These are phyloP conservation scores for Mortierella claussenii DNA, from an alignment of 192 early-diverging fungal species.

Conservation along the genomic window DNA sequence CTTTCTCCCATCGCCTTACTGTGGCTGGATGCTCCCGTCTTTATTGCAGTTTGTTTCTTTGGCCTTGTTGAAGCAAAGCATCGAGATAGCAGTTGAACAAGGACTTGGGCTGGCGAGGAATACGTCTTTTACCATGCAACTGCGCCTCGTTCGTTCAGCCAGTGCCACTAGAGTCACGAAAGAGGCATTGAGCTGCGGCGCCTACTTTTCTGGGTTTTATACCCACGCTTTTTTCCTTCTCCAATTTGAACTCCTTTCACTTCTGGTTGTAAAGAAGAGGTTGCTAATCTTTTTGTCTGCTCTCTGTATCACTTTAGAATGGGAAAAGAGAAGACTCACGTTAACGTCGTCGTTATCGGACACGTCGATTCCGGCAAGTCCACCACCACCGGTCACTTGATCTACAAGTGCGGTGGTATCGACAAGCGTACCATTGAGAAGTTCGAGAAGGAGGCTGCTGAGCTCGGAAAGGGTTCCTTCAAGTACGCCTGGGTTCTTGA, in stretches of 20 bases:
- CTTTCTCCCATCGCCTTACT: too few relatives aligned
- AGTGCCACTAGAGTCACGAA: neutral
- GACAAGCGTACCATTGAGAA: conserved; percentile 99
- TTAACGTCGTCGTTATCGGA: conserved; percentile 96
- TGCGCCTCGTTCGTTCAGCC: too few relatives aligned
- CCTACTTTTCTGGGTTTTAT: conserved; percentile 4
- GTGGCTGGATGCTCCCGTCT: neutral
- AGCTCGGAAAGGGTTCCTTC: conserved; percentile 99
- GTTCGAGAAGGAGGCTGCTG: conserved; percentile 99
- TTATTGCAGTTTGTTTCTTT: neutral
- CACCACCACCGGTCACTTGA: conserved; percentile 99
- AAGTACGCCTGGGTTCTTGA: conserved; percentile 99
- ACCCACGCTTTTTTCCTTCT: conserved; percentile 7
- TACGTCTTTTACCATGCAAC: too few relatives aligned
- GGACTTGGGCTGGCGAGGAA: too few relatives aligned
- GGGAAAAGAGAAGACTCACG: conserved; percentile 90
- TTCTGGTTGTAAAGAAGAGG: too few relatives aligned
- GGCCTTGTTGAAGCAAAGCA: too few relatives aligned
- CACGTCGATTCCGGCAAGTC: conserved; percentile 99
- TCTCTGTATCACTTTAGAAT: conserved; percentile 2
- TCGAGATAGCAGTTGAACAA: too few relatives aligned
- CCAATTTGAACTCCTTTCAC: neutral
- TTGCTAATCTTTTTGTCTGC: neutral
- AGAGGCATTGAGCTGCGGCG: neutral
- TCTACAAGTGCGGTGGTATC: conserved; percentile 99